A percentile compares a stretch with the other conserved stretches of the same genome.
Conservation (phyloP, 2,329 filamentous ascomycete genomes). For the Paecilomyces sp. region DNA sequence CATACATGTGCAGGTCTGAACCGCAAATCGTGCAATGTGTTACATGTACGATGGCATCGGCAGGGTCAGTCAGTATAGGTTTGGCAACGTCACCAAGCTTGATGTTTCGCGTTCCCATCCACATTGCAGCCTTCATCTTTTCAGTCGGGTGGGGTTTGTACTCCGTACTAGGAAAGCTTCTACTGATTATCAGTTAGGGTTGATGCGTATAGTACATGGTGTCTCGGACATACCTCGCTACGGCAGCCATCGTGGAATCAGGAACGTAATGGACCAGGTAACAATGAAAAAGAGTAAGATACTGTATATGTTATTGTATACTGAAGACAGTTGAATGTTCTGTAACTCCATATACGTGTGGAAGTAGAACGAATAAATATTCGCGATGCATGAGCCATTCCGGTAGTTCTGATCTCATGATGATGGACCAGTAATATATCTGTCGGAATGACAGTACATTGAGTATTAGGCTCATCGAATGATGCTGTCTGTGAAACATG, state of each 20-base stretch:
- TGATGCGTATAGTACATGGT: not conserved
- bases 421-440: not conserved
- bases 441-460: not conserved
- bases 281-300: not conserved
- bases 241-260: not conserved
- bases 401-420: not conserved
- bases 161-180: constrained; percentile 3
- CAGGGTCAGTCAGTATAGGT: constrained; percentile 22
- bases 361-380: not conserved
- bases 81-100: constrained; percentile 25
- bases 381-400: not conserved
- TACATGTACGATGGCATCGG: constrained; percentile 26
- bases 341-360: not conserved
- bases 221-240: not conserved
- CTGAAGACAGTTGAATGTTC: not conserved
- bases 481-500: not conserved
- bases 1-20: constrained; percentile 26
- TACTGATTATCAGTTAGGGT: not conserved
- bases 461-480: not conserved
- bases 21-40: constrained; percentile 27
- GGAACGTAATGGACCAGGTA: not conserved
- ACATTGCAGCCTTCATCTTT: constrained; percentile 23
- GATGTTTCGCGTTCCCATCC: constrained; percentile 20
- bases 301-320: not conserved
- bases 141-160: constrained; percentile 21